A percentile compares a stretch with the other conserved stretches of the same genome.
These are phyloP conservation scores for Neolentinus lepideus DNA, from an alignment of 1,284 basidiomycete species.

Conservation along the genomic window DNA sequence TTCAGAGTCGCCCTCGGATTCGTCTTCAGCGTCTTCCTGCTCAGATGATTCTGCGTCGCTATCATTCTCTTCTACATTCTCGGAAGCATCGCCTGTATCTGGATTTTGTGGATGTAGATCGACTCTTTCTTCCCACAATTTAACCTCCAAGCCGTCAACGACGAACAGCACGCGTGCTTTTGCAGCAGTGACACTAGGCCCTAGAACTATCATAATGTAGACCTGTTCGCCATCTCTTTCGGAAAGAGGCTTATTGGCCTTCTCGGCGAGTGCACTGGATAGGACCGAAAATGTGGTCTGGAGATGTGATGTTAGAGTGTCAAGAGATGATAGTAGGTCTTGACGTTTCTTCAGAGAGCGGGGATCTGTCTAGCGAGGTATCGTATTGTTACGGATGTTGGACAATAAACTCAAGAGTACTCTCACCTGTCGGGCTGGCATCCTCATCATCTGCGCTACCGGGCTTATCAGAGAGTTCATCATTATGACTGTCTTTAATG, in stretches of 20 bases:
- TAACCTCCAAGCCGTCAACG: constrained; percentile 54
- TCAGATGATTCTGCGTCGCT: constrained; percentile 7
- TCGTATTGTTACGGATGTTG: not conserved
- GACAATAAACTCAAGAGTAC: constrained; percentile 7
- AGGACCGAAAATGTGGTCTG: constrained; percentile 64
- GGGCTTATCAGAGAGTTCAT: constrained; percentile 34
- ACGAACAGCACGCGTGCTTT: constrained; percentile 54
- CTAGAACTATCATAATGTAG: constrained; percentile 56
- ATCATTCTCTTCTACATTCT: constrained; percentile 11
- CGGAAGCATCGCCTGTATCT: constrained; percentile 4
- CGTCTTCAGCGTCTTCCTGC: constrained; percentile 12
- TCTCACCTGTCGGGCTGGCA: constrained; percentile 26
- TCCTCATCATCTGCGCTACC: constrained; percentile 48
- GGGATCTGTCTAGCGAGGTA: constrained; percentile 27
- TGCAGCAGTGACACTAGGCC: constrained; percentile 51
- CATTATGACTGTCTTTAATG: not conserved
- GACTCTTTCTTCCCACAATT: constrained; percentile 42
- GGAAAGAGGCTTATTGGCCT: not conserved
- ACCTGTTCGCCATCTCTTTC: constrained; percentile 20
- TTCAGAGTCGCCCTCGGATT: not conserved
- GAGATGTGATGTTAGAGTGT: constrained; percentile 65
- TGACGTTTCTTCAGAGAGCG: constrained; percentile 48
- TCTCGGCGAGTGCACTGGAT: constrained; percentile 49
- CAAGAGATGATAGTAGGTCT: constrained; percentile 56
- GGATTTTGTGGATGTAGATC: constrained; percentile 10